phyloP scores from a whole-genome alignment of 2,329 filamentous ascomycete genomes.

The Curvularia eragrostidis region DNA sequence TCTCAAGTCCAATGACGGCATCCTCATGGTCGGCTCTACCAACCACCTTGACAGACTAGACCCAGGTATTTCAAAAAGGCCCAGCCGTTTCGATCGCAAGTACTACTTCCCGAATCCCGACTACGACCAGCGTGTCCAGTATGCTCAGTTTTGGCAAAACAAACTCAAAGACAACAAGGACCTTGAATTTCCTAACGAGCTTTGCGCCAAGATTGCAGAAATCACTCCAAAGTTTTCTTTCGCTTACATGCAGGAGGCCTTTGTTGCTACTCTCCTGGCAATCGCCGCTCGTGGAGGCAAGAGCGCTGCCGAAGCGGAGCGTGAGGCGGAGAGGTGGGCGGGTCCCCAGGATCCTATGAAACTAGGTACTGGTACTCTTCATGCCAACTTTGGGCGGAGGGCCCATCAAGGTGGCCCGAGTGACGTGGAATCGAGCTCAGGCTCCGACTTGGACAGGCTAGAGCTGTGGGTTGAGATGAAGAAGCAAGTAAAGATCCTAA shows the following conservation, averaged over 20 bases:
- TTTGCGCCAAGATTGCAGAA: constrained; percentile 50
- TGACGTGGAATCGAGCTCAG: neutral
- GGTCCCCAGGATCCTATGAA: constrained; percentile 39
- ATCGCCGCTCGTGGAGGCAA: constrained; percentile 39
- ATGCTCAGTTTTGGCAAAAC: constrained; percentile 54
- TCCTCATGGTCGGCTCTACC: constrained; percentile 71
- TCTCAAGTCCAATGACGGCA: constrained; percentile 72
- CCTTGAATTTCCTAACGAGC: constrained; percentile 52
- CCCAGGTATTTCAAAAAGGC: constrained; percentile 63
- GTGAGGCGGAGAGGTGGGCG: constrained; percentile 29
- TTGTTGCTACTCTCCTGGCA: constrained; percentile 50
- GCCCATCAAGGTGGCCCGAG: neutral
- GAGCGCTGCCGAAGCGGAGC: constrained; percentile 12
- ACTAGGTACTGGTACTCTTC: constrained; percentile 12
- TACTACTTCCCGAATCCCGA: constrained; percentile 55
- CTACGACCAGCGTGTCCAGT: constrained; percentile 49
- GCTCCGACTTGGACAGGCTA: constrained; percentile 45
- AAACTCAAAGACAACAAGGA: constrained; percentile 49
- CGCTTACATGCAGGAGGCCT: constrained; percentile 56
- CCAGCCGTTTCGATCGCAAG: constrained; percentile 57
- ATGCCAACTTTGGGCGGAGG: constrained; percentile 14
- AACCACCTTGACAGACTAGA: constrained; percentile 71
- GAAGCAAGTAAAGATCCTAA: constrained; percentile 52
- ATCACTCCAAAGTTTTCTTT: constrained; percentile 56
- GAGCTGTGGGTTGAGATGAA: constrained; percentile 53